A percentile compares a stretch with the other conserved stretches of the same genome.
These are phyloP conservation scores for Tetracladium setigerum DNA, from an alignment of 495 filamentous ascomycete genomes.

Conservation along the genomic window DNA sequence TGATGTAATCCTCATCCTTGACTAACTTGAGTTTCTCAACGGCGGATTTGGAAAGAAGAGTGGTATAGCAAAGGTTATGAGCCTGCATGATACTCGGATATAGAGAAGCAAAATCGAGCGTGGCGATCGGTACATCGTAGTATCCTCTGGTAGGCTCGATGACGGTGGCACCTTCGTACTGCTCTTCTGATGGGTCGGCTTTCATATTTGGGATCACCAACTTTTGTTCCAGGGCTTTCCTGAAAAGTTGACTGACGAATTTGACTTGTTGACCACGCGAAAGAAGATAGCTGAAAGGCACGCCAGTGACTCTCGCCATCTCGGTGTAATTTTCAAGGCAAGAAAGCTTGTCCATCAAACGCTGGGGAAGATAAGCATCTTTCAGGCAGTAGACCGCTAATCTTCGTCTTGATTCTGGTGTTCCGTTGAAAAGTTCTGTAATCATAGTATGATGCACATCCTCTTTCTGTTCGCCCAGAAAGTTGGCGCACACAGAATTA, in stretches of 20 bases:
- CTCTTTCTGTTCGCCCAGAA: conserved; percentile 96
- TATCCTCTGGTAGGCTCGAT: conserved; percentile 92
- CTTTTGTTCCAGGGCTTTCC: conserved; percentile 84
- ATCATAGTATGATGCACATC: conserved; percentile 99
- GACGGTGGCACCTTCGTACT: conserved; percentile 97
- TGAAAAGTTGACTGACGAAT: conserved; percentile 94
- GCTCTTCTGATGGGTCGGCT: conserved; percentile 59
- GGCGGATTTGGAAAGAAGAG: conserved; percentile 71
- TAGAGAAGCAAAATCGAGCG: conserved; percentile 96
- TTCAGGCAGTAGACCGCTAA: conserved; percentile 96
- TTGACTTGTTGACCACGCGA: conserved; percentile 94
- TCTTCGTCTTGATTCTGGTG: conserved; percentile 80
- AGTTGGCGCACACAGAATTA: conserved; percentile 95
- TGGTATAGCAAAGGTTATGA: conserved; percentile 98
- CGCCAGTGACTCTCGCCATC: conserved; percentile 98
- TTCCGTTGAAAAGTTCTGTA: conserved; percentile 93
- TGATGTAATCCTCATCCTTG: conserved; percentile 91
- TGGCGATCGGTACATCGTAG: conserved; percentile 90
- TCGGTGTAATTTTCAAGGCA: conserved; percentile 97
- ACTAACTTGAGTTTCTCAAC: conserved; percentile 64
- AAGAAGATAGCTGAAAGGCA: conserved; percentile 93
- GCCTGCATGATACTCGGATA: conserved; percentile 99
- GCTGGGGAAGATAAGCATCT: conserved; percentile 91
- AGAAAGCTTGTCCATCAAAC: conserved; percentile 95
- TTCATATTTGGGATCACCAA: conserved; percentile 86